Evolutionary conservation across 352 stramenopile genomes (phyloP), one percentile per base, ranked within the genome.

Genomic region (Globisporangium uncinulatum): DNA sequence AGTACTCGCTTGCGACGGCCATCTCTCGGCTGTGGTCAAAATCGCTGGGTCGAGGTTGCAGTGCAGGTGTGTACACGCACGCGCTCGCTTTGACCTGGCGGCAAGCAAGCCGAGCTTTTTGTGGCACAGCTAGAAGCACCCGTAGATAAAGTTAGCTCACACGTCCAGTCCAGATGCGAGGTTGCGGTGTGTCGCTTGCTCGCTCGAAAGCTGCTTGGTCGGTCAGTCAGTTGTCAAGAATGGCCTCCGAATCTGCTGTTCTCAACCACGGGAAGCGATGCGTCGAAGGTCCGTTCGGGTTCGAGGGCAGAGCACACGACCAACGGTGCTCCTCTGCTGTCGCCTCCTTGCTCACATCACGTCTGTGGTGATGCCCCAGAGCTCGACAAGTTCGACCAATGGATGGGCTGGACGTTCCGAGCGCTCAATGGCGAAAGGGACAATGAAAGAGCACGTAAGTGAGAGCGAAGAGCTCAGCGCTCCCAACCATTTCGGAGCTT

Each of bases 341-440:
- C 15, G 24, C 39, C 42, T 29, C 14, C 36, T 37, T 17, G 20
- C 10, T 21, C 7, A 39, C 34, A 1, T 39, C 34, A 8, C 8
- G 34, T 39, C 34, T 39, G 34, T 39, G 34, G 10, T 13, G 34
- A 39, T 39, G 34, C 34, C 24, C 19, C 20, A 86, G 79, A 90
- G 11, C 62, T 90, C 13, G 67, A 74, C 29, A 72, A 54, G 29
- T 90, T 90, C 53, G 77, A 70, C 8, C 59, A 84, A 8, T 47
- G 59, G 39, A 87, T 87, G 78, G 79, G 79, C 31, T 90, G 75
- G 77, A 65, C 63, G 1, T 84, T 88, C 48, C 73, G 51, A 14
- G 59, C 83, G 41, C 39, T 82, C 7, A 56, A 29, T 6, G 32
- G 46, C 21, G 39, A 60, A 14, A 11, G 7, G 24, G 51, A 52